Conservation (phyloP, 1,284 basidiomycete species). For the Rhodotorula sp. region DNA sequence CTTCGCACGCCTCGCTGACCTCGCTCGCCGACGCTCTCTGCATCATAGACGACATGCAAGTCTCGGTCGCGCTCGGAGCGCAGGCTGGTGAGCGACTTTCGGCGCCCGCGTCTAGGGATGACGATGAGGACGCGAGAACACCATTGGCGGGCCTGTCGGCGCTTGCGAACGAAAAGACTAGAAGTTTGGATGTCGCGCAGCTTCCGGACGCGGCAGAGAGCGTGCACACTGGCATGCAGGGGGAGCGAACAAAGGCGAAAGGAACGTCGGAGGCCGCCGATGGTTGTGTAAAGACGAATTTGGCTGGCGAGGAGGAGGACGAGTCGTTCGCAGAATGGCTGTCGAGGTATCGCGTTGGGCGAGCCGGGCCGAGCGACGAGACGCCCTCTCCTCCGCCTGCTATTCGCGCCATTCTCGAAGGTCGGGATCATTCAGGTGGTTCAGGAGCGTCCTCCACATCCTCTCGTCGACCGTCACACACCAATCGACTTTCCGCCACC, state of each 20-base stretch:
- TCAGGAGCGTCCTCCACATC: neutral
- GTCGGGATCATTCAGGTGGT: neutral
- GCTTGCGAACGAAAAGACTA: no score
- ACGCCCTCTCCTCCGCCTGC: slow-evolving; percentile 12
- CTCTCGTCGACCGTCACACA: neutral
- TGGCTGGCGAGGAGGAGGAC: neutral
- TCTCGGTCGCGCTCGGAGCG: no score
- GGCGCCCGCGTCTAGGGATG: no score
- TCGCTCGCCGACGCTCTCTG: no score
- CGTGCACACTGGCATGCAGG: neutral
- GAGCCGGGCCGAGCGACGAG: neutral
- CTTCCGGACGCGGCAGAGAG: neutral
- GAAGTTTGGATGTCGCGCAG: neutral
- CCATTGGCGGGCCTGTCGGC: no score
- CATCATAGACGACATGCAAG: no score
- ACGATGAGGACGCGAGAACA: no score
- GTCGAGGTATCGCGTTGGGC: slow-evolving; percentile 10
- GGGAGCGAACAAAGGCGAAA: neutral
- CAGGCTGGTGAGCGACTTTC: no score
- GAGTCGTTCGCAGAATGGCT: slow-evolving; percentile 20
- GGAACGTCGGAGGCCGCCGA: neutral
- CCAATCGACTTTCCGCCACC: neutral
- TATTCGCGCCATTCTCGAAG: slow-evolving; percentile 20
- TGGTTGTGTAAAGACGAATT: no score
- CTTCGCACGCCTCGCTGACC: no score